phyloP scores from a whole-genome alignment of 2,329 filamentous ascomycete genomes.

The Didymella segeticola region DNA sequence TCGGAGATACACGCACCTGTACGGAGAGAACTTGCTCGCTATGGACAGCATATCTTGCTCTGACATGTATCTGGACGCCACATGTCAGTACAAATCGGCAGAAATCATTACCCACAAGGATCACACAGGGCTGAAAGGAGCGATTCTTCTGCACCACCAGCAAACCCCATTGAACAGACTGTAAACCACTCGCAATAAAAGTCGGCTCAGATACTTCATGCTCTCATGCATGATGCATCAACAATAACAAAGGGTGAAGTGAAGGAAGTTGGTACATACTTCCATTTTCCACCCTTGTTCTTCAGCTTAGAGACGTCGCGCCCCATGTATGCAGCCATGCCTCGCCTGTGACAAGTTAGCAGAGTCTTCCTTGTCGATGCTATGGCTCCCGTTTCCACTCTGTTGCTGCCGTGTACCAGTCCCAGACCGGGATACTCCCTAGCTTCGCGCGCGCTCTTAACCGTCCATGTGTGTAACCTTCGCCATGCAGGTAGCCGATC shows the following conservation, averaged over 20 bases:
- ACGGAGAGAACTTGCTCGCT: slow-evolving; percentile 81
- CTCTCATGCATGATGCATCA: not conserved
- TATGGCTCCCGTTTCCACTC: not conserved
- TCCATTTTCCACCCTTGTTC: slow-evolving; percentile 84
- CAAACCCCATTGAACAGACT: not conserved
- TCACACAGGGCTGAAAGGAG: not conserved
- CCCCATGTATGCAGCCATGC: slow-evolving; percentile 88
- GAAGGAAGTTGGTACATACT: slow-evolving; percentile 49
- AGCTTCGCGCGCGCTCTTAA: slow-evolving; percentile 14
- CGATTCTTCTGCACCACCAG: not conserved
- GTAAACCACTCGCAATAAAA: not conserved
- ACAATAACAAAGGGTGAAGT: not conserved
- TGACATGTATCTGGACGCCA: slow-evolving; percentile 71
- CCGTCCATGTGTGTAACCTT: not conserved
- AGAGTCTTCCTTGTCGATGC: slow-evolving; percentile 9
- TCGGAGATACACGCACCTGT: slow-evolving; percentile 61
- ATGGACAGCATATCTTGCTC: slow-evolving; percentile 90
- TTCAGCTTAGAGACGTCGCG: slow-evolving; percentile 85
- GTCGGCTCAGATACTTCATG: slow-evolving; percentile 2
- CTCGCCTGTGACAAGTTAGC: slow-evolving; percentile 59
- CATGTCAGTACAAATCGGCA: not conserved
- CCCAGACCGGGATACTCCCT: slow-evolving; percentile 1
- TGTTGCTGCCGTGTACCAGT: not conserved
- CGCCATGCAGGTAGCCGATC: not conserved
- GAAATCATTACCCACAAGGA: not conserved